Conservation (phyloP, 345 rosid genomes). For the Firmiana major region DNA sequence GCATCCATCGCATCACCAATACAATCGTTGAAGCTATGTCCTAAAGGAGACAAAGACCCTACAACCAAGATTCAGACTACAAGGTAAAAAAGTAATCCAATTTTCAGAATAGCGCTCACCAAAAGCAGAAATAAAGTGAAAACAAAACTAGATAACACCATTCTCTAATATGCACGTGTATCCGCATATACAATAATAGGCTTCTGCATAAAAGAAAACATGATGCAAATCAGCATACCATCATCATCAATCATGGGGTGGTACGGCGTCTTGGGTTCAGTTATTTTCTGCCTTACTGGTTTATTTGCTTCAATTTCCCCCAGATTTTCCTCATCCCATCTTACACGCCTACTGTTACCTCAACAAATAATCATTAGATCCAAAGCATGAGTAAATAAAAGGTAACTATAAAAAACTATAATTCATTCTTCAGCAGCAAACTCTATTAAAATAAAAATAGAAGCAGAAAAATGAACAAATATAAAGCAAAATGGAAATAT, state of each 20-base stretch:
- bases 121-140: not conserved
- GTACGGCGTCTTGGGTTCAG: conserved; percentile 97
- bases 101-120: not conserved
- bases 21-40: conserved; percentile 50
- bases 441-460: not conserved
- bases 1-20: conserved; percentile 60
- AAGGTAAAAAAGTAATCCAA: conserved; percentile 1
- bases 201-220: not conserved
- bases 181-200: not conserved
- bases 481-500: not conserved
- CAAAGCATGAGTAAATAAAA: not conserved
- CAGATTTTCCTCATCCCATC: conserved; percentile 84
- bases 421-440: not conserved
- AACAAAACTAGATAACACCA: not conserved
- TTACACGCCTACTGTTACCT: conserved; percentile 57
- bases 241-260: conserved; percentile 92
- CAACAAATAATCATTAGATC: conserved; percentile 21
- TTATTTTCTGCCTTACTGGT: conserved; percentile 95
- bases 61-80: conserved; percentile 17
- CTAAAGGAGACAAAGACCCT: conserved; percentile 67
- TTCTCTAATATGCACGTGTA: not conserved
- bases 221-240: conserved; percentile 41
- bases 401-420: not conserved
- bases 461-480: not conserved
- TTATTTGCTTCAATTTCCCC: conserved; percentile 94